Evolutionary conservation across 192 early-diverging fungal genomes (phyloP).

Genomic region (Coemansia asiatica): DNA sequence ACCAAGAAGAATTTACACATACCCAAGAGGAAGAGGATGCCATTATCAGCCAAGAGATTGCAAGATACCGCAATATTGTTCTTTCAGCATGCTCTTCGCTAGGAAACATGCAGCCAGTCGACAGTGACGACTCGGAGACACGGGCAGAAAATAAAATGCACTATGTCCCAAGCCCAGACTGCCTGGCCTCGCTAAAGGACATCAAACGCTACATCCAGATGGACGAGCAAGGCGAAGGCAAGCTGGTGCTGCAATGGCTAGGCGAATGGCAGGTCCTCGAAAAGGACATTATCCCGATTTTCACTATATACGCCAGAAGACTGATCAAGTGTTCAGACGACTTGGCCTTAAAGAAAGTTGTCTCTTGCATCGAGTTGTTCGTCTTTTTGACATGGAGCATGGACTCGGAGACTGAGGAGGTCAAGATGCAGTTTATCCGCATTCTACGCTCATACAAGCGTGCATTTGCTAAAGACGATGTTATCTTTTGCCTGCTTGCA

Average conservation of each 20-base stretch:
- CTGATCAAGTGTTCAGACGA: conserved; percentile 29
- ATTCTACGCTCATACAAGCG: conserved; percentile 72
- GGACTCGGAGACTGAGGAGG: conserved; percentile 53
- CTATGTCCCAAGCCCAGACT: conserved; percentile 84
- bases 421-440: conserved; percentile 50
- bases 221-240: conserved; percentile 66
- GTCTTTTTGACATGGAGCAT: conserved; percentile 90
- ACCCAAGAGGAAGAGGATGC: conserved; percentile 13
- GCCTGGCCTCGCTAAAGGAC: conserved; percentile 79
- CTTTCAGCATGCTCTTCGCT: conserved; percentile 81
- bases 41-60: conserved; percentile 27
- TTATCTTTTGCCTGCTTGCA: conserved; percentile 29
- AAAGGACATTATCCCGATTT: conserved; percentile 77
- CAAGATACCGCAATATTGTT: conserved; percentile 52
- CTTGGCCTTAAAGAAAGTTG: conserved; percentile 24
- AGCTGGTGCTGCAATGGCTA: conserved; percentile 64
- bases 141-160: conserved; percentile 19
- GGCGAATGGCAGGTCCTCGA: conserved; percentile 75
- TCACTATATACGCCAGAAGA: conserved; percentile 50
- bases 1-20: background rate
- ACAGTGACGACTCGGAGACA: conserved; percentile 4
- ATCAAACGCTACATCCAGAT: conserved; percentile 80
- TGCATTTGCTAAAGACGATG: conserved; percentile 56
- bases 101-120: conserved; percentile 70
- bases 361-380: conserved; percentile 72